phyloP scores from a whole-genome alignment of 1,284 basidiomycete genomes.

The Cryptococcus sp. region DNA sequence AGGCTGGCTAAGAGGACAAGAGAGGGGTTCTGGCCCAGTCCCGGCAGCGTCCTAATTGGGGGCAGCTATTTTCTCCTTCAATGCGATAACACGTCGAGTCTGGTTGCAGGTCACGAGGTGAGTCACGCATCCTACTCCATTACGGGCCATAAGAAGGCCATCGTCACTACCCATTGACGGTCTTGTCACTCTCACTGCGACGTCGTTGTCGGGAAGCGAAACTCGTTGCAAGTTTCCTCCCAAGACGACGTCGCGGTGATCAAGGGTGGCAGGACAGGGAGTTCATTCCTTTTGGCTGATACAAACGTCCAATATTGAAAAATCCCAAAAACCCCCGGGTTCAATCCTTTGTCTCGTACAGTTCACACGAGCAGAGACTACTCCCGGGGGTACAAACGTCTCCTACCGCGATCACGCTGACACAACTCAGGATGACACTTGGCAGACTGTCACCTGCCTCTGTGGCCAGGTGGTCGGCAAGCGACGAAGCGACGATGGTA shows the following conservation, averaged over 20 bases:
- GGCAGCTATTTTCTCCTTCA: conserved; percentile 81
- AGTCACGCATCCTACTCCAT: conserved; percentile 48
- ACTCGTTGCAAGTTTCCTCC: conserved; percentile 47
- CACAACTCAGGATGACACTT: conserved; percentile 57
- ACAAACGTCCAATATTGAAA: conserved; percentile 79
- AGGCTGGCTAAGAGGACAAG: conserved; percentile 66
- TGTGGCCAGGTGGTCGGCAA: conserved; percentile 76
- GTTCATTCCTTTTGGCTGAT: conserved; percentile 70
- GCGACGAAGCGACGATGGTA: conserved; percentile 54
- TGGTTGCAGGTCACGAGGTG: conserved; percentile 62
- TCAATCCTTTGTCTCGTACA: conserved; percentile 51
- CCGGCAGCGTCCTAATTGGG: conserved; percentile 73
- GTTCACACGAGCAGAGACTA: conserved; percentile 76
- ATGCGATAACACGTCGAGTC: conserved; percentile 60
- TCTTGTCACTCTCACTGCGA: conserved; percentile 49
- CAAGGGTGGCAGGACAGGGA: conserved; percentile 27
- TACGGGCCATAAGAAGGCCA: conserved; percentile 85
- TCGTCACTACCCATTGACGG: conserved; percentile 70
- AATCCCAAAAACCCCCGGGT: conserved; percentile 26
- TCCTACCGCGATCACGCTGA: not conserved
- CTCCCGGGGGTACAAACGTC: conserved; percentile 50
- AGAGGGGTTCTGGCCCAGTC: conserved; percentile 75
- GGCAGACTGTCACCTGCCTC: conserved; percentile 67
- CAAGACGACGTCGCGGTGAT: not conserved
- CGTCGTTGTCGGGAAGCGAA: conserved; percentile 9